Evolutionary conservation across 2,329 filamentous ascomycete species (phyloP), one percentile per base, ranked within the genome.

Genomic region (Hortaea sp.): DNA sequence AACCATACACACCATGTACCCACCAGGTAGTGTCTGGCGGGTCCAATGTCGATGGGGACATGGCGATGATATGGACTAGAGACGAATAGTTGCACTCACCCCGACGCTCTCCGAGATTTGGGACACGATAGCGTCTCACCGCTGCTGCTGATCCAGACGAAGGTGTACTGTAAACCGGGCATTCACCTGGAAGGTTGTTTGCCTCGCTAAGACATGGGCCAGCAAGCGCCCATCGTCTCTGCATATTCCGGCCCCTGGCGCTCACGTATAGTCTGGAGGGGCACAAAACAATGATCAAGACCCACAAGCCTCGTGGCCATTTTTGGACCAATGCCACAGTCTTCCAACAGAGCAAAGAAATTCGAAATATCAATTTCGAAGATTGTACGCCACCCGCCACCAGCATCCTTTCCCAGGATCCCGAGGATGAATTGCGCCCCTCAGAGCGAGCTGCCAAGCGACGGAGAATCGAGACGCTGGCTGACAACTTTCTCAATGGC

Each of bases 401-500:
- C n/a, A 46, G 78, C 37, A 63, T 78, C 9, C 63, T 81, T 11
- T 76, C 70, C 50, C 65, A 71, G 6, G 74, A 77, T n/a, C 77
- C 76, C 5, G 79, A 84, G 40, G 68, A 78, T 41, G 75, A 79
- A 31, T 63, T 75, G 45, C 76, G 48, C 73, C 77, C 43, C 59
- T 73, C 47, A 13, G 63, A 74, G 3, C 66, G 66, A 30, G 62
- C 69, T 3, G 70, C 75, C 9, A 79, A 76, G 58, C 71, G 70
- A 28, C 62, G 68, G 20, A 72, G 77, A 49, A 79, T 81, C 48
- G 80, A 85, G 59, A 63, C 69, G 0, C 74, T 81, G 9, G 82
- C 78, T 1, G 65, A 71, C 30, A 70, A 72, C 31, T 85, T 76
- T 54, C 65, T 85, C 34, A 64, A 69, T 5, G 83, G 82, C 0